Percentiles rank a stretch among this genome's conserved stretches.
Evolutionary conservation across 2,329 filamentous ascomycete species (phyloP).

Genomic region (Emmonsia crescens): DNA sequence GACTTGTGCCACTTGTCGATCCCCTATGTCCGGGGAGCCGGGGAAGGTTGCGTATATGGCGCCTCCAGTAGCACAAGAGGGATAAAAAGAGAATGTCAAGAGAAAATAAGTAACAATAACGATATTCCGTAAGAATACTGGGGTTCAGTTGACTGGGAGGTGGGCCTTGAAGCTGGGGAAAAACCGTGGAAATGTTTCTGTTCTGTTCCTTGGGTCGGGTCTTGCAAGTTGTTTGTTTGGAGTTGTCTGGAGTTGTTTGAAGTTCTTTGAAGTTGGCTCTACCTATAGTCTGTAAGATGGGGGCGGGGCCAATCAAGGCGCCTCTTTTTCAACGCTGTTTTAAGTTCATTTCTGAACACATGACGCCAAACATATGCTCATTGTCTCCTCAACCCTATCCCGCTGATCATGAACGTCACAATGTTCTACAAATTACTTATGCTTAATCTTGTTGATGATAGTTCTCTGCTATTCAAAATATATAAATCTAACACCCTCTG

Average conservation of each 20-base stretch:
- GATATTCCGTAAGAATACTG: not conserved
- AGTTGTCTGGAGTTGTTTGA: no score
- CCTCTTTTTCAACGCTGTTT: no score
- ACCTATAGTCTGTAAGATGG: not conserved
- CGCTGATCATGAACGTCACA: not conserved
- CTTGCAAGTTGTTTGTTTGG: no score
- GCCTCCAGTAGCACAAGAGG: not conserved
- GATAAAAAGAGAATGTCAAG: not conserved
- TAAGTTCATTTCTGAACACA: no score
- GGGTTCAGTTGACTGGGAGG: not conserved
- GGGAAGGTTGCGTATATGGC: not conserved
- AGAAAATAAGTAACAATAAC: not conserved
- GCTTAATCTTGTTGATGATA: not conserved
- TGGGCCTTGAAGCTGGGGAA: not conserved
- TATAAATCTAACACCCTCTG: not conserved
- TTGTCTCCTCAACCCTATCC: not conserved
- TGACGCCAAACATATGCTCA: not conserved
- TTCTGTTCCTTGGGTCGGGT: not conserved
- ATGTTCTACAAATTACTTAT: constrained; percentile 3
- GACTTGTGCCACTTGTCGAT: not conserved
- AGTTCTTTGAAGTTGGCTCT: not conserved
- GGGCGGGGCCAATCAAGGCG: no score
- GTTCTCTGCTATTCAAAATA: constrained; percentile 1
- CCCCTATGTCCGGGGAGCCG: not conserved
- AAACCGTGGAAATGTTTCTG: not conserved